phyloP scores from a whole-genome alignment of 495 filamentous ascomycete species.

The Daldinia loculata region DNA sequence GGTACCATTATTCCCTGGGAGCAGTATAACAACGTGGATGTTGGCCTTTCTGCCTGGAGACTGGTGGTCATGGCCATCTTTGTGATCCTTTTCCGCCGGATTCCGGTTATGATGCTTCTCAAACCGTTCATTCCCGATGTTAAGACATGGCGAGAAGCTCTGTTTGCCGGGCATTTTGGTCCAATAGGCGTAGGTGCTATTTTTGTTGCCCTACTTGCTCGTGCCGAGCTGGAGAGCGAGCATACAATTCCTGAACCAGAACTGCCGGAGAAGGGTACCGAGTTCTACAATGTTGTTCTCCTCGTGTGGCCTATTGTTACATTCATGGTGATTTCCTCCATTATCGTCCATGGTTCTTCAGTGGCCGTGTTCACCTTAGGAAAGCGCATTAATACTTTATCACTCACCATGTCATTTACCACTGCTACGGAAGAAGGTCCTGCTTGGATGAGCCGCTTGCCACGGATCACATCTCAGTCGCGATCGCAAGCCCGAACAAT shows the following conservation, averaged over 20 bases:
- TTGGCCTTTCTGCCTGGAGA: constrained; percentile 85
- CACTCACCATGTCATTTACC: constrained; percentile 95
- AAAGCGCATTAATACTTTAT: constrained; percentile 97
- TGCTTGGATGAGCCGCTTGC: constrained; percentile 92
- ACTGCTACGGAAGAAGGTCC: constrained; percentile 87
- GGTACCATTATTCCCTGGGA: constrained; percentile 97
- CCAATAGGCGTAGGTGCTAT: constrained; percentile 98
- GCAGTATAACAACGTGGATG: constrained; percentile 73
- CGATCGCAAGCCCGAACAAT: constrained; percentile 84
- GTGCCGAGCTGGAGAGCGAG: constrained; percentile 83
- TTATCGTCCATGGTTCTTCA: constrained; percentile 95
- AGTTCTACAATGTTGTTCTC: constrained; percentile 74
- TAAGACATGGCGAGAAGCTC: constrained; percentile 97
- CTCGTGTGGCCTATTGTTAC: constrained; percentile 96
- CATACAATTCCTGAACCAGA: constrained; percentile 72
- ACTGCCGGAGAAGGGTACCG: constrained; percentile 60
- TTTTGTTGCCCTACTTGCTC: constrained; percentile 90
- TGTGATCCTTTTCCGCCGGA: constrained; percentile 94
- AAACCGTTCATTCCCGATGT: constrained; percentile 96
- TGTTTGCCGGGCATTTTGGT: constrained; percentile 98
- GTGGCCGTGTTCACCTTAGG: constrained; percentile 98
- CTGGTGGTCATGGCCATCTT: constrained; percentile 88
- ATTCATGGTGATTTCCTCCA: constrained; percentile 93
- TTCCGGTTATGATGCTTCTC: constrained; percentile 91
- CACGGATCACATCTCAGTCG: constrained; percentile 85